Conservation (phyloP, 2,329 filamentous ascomycete genomes). For the Drechslerella stenobrocha region DNA sequence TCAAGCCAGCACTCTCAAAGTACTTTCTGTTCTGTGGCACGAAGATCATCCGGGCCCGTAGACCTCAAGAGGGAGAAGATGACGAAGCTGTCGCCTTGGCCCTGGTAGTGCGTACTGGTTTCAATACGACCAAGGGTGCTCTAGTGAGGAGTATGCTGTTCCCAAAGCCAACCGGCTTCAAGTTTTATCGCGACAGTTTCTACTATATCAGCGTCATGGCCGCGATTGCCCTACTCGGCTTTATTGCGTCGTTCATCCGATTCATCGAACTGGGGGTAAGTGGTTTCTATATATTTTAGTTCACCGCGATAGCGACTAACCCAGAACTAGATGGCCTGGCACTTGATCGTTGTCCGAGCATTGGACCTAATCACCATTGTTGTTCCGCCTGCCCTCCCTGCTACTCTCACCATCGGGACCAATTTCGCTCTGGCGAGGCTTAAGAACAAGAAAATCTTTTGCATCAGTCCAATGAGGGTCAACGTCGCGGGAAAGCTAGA, state of each 20-base stretch:
- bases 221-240: slow-evolving; percentile 79
- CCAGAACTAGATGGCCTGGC: slow-evolving; percentile 68
- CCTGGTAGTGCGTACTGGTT: slow-evolving; percentile 89
- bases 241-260: slow-evolving; percentile 87
- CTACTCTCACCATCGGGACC: slow-evolving; percentile 92
- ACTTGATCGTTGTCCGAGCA: slow-evolving; percentile 86
- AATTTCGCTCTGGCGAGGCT: slow-evolving; percentile 88
- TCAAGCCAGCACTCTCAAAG: slow-evolving; percentile 78
- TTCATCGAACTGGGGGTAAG: slow-evolving; percentile 75
- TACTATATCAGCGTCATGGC: slow-evolving; percentile 98
- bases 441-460: slow-evolving; percentile 89
- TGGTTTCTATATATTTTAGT: slow-evolving; percentile 21
- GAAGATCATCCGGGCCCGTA: slow-evolving; percentile 85
- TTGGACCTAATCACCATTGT: slow-evolving; percentile 97
- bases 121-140: slow-evolving; percentile 96
- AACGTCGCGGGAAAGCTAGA: slow-evolving; percentile 96
- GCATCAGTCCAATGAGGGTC: slow-evolving; percentile 84
- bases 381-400: slow-evolving; percentile 89
- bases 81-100: slow-evolving; percentile 90
- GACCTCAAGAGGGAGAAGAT: slow-evolving; percentile 80
- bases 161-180: slow-evolving; percentile 96
- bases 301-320: slow-evolving; percentile 49
- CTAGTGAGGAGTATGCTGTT: slow-evolving; percentile 97
- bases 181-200: slow-evolving; percentile 97
- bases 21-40: slow-evolving; percentile 95